These are phyloP conservation scores for Xanthoconium separans DNA, from an alignment of 1,284 basidiomycete species.

Conservation along the genomic window DNA sequence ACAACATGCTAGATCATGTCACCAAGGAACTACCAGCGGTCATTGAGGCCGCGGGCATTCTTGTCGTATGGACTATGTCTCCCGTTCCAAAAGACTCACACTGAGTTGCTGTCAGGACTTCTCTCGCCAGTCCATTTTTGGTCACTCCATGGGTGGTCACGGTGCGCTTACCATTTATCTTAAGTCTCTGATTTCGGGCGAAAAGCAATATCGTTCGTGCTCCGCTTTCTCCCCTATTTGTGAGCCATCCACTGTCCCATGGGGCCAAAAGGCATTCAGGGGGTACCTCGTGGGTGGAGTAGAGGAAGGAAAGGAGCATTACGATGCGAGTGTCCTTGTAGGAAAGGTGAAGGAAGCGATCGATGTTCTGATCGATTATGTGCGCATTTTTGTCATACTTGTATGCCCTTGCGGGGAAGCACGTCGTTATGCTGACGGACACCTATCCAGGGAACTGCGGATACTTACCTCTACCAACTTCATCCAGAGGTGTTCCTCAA, in stretches of 20 bases:
- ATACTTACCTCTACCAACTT: constrained; percentile 89
- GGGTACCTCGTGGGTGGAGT: constrained; percentile 85
- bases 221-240: constrained; percentile 93
- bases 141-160: constrained; percentile 90
- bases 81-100: constrained; percentile 2
- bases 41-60: constrained; percentile 67
- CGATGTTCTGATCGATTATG: constrained; percentile 85
- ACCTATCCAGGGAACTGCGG: constrained; percentile 67
- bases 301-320: constrained; percentile 69
- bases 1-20: constrained; percentile 89
- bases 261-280: constrained; percentile 91
- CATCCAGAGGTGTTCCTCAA: constrained; percentile 87
- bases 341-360: constrained; percentile 61
- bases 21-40: constrained; percentile 80
- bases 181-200: constrained; percentile 49
- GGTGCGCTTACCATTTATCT: constrained; percentile 94
- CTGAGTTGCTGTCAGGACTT: constrained; percentile 50
- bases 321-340: constrained; percentile 89
- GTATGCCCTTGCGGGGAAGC: neutral
- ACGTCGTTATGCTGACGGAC: constrained; percentile 5
- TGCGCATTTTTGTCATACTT: constrained; percentile 28
- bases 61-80: constrained; percentile 47
- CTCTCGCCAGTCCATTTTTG: constrained; percentile 76
- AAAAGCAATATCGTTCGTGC: constrained; percentile 78
- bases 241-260: constrained; percentile 86